Evolutionary conservation across 1,284 basidiomycete genomes (phyloP).

Genomic region (Trametes polyzona): DNA sequence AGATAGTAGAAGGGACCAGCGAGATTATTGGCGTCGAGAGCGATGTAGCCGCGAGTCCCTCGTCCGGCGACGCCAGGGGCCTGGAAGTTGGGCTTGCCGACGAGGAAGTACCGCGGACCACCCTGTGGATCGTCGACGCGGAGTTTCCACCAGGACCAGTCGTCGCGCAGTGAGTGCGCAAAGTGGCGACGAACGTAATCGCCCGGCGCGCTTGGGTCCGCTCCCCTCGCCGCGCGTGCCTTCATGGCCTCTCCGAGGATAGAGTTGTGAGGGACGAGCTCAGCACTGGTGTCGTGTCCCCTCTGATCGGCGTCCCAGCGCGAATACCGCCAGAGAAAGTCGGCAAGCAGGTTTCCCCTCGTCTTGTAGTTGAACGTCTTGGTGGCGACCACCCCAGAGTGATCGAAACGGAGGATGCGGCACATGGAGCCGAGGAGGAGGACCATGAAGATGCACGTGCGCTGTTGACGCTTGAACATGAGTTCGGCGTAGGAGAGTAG

Average conservation of each 20-base stretch:
- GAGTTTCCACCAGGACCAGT: neutral
- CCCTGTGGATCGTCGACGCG: neutral
- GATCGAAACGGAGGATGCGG: neutral
- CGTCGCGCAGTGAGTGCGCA: neutral
- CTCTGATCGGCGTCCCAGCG: neutral
- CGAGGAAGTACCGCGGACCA: no score
- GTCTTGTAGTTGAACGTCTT: neutral
- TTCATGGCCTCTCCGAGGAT: neutral
- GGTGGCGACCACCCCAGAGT: neutral
- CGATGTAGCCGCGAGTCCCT: neutral
- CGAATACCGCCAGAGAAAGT: neutral
- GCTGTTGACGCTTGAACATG: neutral
- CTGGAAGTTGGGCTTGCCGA: neutral
- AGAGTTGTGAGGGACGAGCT: neutral
- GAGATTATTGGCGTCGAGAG: neutral
- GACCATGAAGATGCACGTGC: neutral
- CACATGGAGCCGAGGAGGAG: neutral
- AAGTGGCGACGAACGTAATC: neutral
- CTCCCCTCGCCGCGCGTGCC: neutral
- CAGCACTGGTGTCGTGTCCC: neutral
- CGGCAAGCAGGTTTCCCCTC: neutral
- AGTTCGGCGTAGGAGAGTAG: neutral
- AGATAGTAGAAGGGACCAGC: neutral
- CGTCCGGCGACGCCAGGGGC: slow-evolving; percentile 4
- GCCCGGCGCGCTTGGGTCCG: neutral